Base-by-base conservation (phyloP, 345 rosid genomes). In the Pelargonium nanum region DNA sequence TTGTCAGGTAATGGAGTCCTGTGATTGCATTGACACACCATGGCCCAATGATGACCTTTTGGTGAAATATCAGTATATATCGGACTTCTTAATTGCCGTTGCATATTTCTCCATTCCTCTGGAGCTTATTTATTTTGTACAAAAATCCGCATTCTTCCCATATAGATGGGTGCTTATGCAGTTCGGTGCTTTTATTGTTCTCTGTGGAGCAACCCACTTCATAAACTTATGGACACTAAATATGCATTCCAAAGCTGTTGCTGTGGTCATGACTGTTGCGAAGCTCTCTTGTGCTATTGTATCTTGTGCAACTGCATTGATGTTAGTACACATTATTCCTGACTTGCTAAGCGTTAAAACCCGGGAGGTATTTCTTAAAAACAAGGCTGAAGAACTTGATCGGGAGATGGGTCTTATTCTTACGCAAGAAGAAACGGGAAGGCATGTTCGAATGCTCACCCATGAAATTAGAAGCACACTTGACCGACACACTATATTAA, bases 81-180 rank as follows among this genome's bases (percentile, higher is more conserved):
- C 96, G 0, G 98, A 88, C 76, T 81, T 86, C 20, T 63, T 92
- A 24, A 92, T 92, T 32, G 95, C 98, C 23, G 69, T 88, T 5
- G 96, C 98, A 1, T 92, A 92, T 78, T 92, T 91, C 77, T 92
- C 98, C 22, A 88, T 91, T 66, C 96, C 96, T 19, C 55, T 91
- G 1, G 96, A 88, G 81, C 87, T 88, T 60, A 85, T 92, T 8
- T 88, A 85, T 58, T 92, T 92, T 61, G 96, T 92, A 58, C 88
- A 92, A 57, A 92, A 78, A 69, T 86, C 95, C 0, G 87, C 91
- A 1, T 83, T 88, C 83, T 88, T 86, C 77, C 98, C 98, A 0
- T 92, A 92, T 69, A 77, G 86, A 82, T 86, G 96, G 96, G 98
- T 92, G 64, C 95, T 92, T 1, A 78, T 88, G 95, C 98, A 88